A percentile compares a stretch with the other conserved stretches of the same genome.
Conservation (phyloP, 306 rosid genomes). For the Inga laurina region DNA sequence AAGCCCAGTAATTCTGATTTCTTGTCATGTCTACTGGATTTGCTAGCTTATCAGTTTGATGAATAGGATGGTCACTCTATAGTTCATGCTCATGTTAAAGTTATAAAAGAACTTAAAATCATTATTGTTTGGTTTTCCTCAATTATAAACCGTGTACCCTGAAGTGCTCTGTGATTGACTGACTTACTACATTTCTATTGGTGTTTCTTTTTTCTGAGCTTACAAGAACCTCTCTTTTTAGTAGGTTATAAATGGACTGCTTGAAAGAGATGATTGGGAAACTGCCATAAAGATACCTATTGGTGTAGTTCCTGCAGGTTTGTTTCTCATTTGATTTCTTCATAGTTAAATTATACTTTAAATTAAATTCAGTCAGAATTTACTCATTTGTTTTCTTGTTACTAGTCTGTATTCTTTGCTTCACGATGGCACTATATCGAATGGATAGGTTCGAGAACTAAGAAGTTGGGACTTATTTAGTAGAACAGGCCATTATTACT, state of each 20-base stretch:
- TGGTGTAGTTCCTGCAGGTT: constrained; percentile 90
- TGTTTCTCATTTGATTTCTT: not conserved
- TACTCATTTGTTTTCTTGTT: not conserved
- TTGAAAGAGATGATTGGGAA: constrained; percentile 72
- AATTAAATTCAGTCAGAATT: not conserved
- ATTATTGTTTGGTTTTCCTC: not conserved
- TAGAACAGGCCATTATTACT: not conserved
- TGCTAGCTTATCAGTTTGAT: not conserved
- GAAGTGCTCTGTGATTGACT: not conserved
- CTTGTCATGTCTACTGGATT: not conserved
- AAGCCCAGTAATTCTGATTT: not conserved
- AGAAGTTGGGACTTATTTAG: not conserved
- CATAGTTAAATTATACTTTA: not conserved
- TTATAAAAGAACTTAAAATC: not conserved
- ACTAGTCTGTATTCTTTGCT: not conserved
- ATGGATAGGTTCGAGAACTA: not conserved
- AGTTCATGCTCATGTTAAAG: not conserved
- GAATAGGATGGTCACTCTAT: not conserved
- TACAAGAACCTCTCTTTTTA: constrained; percentile 41
- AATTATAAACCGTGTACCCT: not conserved
- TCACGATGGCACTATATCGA: not conserved
- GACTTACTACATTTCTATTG: not conserved
- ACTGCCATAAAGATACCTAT: constrained; percentile 72
- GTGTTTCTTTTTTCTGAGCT: constrained; percentile 29
- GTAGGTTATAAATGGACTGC: constrained; percentile 85